Evolutionary conservation across 495 filamentous ascomycete genomes (phyloP), one percentile per base, ranked within the genome.

Genomic region (Annulohypoxylon nitens): DNA sequence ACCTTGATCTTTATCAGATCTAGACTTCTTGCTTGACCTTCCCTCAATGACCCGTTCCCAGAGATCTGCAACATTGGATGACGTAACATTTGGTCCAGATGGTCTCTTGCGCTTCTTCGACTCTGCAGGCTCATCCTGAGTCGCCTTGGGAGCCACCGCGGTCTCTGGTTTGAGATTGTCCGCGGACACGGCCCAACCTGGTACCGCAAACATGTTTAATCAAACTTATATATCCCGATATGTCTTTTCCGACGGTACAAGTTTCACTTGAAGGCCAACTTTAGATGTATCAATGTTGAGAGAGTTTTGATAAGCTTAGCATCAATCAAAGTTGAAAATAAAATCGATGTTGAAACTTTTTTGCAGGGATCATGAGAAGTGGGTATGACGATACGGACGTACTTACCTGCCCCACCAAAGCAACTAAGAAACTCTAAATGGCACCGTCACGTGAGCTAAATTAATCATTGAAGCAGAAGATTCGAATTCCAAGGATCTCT

Each of bases 171-270:
- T 93, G 58, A 94, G 87, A 53, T 83, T 83, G 73, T 88, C 86
- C 60, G 89, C 86, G 68, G 93, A 86, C 26, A 98, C 84, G 20
- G 92, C 91, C 93, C 94, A 97, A 69, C 95, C 96, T 71, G 92
- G 92, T 61, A 98, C 95, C 4, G 94, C 89, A 79, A 99, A 99
- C 96, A 99, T 98, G 5, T 70, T 41, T 82, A 69, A 59, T 33
- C 6, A 47, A 70, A 64, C 16, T 18, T 7, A 45, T 34, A 10
- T 43, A 43, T 25, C 10, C 10, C 5, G 9, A 1, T 30, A 41
- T 14, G 2, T 43, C 1, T 14, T 57, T 37, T 36, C 10, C 30
- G 5, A 20, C 20, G 20, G 20, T 34, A 20, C 2, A 18, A 60
- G 25, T 11, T 14, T 20, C 20, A 14, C 7, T 65, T 58, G 16